Evolutionary conservation across 2,329 filamentous ascomycete species (phyloP).

Genomic region (Thelonectria blattea): DNA sequence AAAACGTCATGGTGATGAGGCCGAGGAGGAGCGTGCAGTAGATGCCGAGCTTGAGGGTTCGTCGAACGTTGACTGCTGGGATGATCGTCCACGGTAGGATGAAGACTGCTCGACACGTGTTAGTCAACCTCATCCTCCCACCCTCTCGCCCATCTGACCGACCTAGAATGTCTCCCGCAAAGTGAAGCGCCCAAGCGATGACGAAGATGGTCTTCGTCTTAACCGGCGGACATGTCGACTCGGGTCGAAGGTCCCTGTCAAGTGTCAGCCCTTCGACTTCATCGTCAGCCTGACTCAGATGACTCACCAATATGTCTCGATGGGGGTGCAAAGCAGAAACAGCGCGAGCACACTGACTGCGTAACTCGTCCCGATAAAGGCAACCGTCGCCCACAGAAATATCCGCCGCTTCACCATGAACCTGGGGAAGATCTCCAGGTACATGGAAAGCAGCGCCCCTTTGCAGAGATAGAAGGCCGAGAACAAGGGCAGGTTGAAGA

Average conservation of each 20-base stretch:
- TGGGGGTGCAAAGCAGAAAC: slow-evolving; percentile 2
- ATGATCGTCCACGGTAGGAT: slow-evolving; percentile 10
- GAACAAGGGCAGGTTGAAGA: slow-evolving; percentile 3
- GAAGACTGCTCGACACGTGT: slow-evolving; percentile 1
- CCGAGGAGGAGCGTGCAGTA: slow-evolving; percentile 9
- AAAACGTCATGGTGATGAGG: slow-evolving; percentile 9
- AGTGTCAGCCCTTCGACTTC: background rate
- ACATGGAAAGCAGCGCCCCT: slow-evolving; percentile 13
- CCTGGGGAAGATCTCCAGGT: slow-evolving; percentile 7
- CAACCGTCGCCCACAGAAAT: background rate
- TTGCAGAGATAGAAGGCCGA: slow-evolving; percentile 8
- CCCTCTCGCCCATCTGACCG: background rate
- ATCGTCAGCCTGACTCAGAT: background rate
- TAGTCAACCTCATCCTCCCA: background rate
- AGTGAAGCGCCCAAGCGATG: slow-evolving; percentile 2
- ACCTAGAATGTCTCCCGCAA: slow-evolving; percentile 7
- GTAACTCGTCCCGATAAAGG: background rate
- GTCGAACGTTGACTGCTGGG: background rate
- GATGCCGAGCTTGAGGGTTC: slow-evolving; percentile 1
- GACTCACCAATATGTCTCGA: slow-evolving; percentile 7
- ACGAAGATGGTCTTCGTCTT: slow-evolving; percentile 2
- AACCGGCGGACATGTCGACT: slow-evolving; percentile 1
- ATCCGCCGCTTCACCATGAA: slow-evolving; percentile 10
- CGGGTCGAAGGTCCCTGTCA: background rate
- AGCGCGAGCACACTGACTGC: background rate